These are phyloP conservation scores for Middelhovenomyces tepae DNA, from an alignment of 805 yeast species.

Conservation along the genomic window DNA sequence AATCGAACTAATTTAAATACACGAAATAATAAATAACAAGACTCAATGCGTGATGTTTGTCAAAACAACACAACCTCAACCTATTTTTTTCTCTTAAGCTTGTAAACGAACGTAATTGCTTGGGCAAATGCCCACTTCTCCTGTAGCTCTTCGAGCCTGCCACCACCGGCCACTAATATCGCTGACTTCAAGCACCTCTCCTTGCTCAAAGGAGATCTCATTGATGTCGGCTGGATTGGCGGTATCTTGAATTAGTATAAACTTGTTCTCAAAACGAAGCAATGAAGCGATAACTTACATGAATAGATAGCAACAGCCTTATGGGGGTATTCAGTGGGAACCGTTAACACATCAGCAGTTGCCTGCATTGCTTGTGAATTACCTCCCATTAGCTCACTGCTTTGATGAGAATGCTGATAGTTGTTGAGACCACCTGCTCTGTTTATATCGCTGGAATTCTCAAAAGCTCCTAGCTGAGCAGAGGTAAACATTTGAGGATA, in stretches of 20 bases:
- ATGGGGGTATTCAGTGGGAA: constrained; percentile 56
- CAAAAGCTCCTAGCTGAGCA: constrained; percentile 33
- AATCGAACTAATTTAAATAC: too few species aligned
- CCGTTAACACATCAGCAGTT: constrained; percentile 12
- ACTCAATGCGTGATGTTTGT: too few species aligned
- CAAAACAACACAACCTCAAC: too few species aligned
- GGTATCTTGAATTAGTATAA: constrained; percentile 1
- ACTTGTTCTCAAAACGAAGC: not conserved
- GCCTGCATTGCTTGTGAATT: not conserved
- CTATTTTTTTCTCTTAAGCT: too few species aligned
- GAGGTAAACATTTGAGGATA: constrained; percentile 25
- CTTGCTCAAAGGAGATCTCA: constrained; percentile 83
- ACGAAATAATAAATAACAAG: too few species aligned
- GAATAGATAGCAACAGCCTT: constrained; percentile 80
- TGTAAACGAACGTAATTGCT: constrained; percentile 89
- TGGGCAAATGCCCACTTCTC: constrained; percentile 95
- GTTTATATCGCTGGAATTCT: constrained; percentile 20
- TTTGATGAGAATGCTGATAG: too few species aligned
- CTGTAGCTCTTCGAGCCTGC: constrained; percentile 86
- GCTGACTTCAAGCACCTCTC: constrained; percentile 83
- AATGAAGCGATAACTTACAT: constrained; percentile 36
- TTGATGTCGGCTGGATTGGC: constrained; percentile 91
- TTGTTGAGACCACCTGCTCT: too few species aligned
- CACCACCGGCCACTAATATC: constrained; percentile 97
- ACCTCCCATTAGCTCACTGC: constrained; percentile 1